Base-by-base conservation (phyloP, 805 yeast species). In the Torulaspora quercuum region DNA sequence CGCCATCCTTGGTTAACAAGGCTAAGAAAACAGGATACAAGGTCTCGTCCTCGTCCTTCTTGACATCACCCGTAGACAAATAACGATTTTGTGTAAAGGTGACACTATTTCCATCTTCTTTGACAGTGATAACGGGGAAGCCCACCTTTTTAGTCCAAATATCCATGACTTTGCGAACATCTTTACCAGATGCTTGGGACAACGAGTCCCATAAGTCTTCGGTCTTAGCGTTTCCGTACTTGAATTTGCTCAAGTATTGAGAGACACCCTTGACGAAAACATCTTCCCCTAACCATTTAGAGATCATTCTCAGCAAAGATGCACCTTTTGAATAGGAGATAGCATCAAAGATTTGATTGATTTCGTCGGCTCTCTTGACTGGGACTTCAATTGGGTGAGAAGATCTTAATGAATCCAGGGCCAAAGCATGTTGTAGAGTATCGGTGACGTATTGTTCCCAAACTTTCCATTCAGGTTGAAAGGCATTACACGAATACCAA, bases 301-400 rank as follows among this genome's bases (percentile, higher is more conserved):
- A 76, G 50, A 83, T 75, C 95, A 82, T 84, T 61, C 84, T 77
- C 61, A 82, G 72, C 42, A 82, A 68, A 5, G 87, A 78, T 12
- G 90, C 80, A 49, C 95, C 95, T 63, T 84, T 84, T 22, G 82
- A 69, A 60, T 84, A 84, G 7, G 92, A 82, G 49, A 84, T 84
- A 28, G 88, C 85, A 60, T 84, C 94, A 57, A 84, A 84, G 47
- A 84, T 81, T 68, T 84, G 92, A 59, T 82, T 82, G 50, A 84
- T 81, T 57, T 84, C 89, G 51, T 77, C 82, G 14, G 88, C 89
- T 46, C 73, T 73, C 57, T 76, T 74, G 18, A 85, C 85, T 11
- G 90, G 88, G 24, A 84, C 90, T 61, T 84, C 89, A 48, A 84
- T 79, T 27, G 94, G 92, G 59, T 84, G 95, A 17, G 92, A 82